Base-by-base conservation (phyloP, 2,329 filamentous ascomycete species). In the Aureobasidium sp. region DNA sequence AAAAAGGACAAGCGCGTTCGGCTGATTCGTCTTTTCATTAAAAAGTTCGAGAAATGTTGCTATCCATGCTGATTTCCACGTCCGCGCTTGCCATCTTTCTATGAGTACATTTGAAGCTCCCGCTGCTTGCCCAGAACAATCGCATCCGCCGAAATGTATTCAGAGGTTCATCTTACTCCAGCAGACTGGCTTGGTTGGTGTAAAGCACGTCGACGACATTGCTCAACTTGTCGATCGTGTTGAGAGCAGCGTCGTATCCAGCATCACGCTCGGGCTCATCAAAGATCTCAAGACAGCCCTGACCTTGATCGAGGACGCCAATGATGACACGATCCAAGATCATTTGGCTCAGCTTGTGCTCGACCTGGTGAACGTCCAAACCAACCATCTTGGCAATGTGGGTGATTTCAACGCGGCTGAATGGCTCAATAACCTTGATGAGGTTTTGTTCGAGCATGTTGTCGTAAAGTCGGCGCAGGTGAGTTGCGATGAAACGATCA, bases 401-500 rank as follows among this genome's bases (percentile, higher is more conserved):
- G 63, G 85, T 86, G 64, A 98, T 95, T 74, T 98, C 93, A 51
- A 98, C 93, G 58, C 90, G 83, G 65, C 88, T 95, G 75, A 97
- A 98, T 19, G 93, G 93, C 78, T 98, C 93, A 68, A 98, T 98
- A 58, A 98, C 93, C 78, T 98, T 97, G 80, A 97, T 94, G 37
- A 98, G 80, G 72, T 98, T 98, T 79, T 98, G 93, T 77, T 98
- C 93, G 67, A 98, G 74, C 90, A 98, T 96, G 68, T 90, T 89
- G 71, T 98, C 93, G 75, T 98, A 98, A 48, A 98, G 79, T 47
- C 90, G 86, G 56, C 90, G 88, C 61, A 98, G 84, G 74, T 98
- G 93, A 72, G 93, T 95, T 58, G 91, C 89, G 71, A 98, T 94
- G 75, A 98, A 98, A 57, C 88, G 81, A 68, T 98, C 93, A 70